Evolutionary conservation across 768 basidiomycete species (phyloP).

Genomic region (Terana coerulea): DNA sequence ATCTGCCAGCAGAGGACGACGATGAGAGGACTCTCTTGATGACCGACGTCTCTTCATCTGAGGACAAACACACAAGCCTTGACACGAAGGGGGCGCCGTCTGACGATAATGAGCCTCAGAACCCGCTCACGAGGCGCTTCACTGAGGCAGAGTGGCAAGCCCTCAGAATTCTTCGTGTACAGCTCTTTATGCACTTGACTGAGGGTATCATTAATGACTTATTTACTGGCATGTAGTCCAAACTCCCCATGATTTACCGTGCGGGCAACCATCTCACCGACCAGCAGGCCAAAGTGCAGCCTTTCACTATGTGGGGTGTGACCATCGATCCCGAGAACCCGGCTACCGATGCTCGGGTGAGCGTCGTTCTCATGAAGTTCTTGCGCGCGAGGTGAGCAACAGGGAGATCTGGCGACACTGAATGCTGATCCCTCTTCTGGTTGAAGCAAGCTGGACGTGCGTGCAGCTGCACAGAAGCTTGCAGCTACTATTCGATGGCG

Average conservation of each 20-base stretch:
- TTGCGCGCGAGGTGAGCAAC: constrained; percentile 61
- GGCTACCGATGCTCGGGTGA: constrained; percentile 54
- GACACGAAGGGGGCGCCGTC: constrained; percentile 9
- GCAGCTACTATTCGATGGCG: constrained; percentile 70
- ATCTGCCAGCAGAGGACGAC: too few relatives aligned
- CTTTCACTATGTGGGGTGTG: constrained; percentile 72
- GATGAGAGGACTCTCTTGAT: too few relatives aligned
- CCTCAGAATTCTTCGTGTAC: constrained; percentile 62
- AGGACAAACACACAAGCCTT: too few relatives aligned
- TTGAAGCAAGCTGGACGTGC: constrained; percentile 50
- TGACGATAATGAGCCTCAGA: constrained; percentile 58
- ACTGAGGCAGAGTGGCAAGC: constrained; percentile 70
- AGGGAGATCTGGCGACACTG: not conserved
- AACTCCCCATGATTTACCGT: constrained; percentile 49
- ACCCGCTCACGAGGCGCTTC: constrained; percentile 63
- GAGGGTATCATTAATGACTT: not conserved
- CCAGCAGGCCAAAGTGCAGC: constrained; percentile 42
- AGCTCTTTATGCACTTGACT: constrained; percentile 14
- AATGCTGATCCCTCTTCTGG: too few relatives aligned
- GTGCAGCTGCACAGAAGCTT: constrained; percentile 59
- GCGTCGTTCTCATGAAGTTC: constrained; percentile 80
- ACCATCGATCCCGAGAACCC: constrained; percentile 54
- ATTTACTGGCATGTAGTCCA: too few relatives aligned
- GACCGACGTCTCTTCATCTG: too few relatives aligned
- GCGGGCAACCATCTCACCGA: constrained; percentile 56